phyloP scores from a whole-genome alignment of 169 alveolate species.

The Plasmodium knowlesi region DNA sequence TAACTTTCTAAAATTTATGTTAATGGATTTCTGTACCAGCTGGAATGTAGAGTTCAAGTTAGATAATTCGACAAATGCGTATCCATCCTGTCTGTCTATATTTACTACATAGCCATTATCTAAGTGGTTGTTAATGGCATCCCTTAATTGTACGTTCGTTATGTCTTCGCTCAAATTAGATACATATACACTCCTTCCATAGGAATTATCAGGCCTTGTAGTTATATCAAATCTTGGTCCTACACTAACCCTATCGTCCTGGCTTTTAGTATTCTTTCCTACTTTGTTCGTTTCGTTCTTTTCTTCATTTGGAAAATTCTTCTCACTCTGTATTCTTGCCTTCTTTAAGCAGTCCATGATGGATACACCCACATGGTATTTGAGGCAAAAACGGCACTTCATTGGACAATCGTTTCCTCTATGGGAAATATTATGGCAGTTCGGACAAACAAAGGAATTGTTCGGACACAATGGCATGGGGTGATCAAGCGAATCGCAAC shows the following conservation, averaged over 20 bases:
- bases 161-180: conserved; percentile 70
- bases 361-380: conserved; percentile 56
- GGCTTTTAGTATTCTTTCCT: conserved; percentile 12
- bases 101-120: conserved; percentile 72
- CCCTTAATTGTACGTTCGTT: conserved; percentile 55
- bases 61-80: conserved; percentile 70
- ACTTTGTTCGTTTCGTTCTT: conserved; percentile 37
- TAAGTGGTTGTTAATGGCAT: conserved; percentile 41
- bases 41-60: conserved; percentile 63
- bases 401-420: conserved; percentile 79
- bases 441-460: conserved; percentile 84
- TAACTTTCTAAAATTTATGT: conserved; percentile 56
- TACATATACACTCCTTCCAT: conserved; percentile 74
- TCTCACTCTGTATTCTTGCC: conserved; percentile 71
- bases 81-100: conserved; percentile 73
- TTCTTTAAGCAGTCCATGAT: conserved; percentile 74
- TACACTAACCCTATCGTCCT: conserved; percentile 22
- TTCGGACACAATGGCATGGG: conserved; percentile 83
- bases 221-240: conserved; percentile 74
- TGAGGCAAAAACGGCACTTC: conserved; percentile 71
- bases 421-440: conserved; percentile 82
- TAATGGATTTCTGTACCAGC: conserved; percentile 53
- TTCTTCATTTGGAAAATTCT: conserved; percentile 18
- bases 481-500: conserved; percentile 83
- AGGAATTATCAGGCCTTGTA: conserved; percentile 72